Evolutionary conservation across 208 protist genomes (phyloP).

Genomic region (Crithidia sp.): DNA sequence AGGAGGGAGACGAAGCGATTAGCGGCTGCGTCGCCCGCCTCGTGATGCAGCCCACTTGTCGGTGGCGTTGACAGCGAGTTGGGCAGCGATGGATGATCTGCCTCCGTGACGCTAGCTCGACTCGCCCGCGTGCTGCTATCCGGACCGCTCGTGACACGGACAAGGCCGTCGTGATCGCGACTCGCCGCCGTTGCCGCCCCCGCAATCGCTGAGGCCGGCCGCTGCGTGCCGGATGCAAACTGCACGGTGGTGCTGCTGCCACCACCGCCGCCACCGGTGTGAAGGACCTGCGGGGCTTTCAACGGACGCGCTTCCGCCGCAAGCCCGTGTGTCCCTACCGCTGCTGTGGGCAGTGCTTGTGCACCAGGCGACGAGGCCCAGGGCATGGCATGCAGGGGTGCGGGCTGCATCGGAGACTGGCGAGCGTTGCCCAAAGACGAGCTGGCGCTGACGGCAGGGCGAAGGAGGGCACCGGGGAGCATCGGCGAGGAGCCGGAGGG

Average conservation of each 20-base stretch:
- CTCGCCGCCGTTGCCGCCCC: not conserved
- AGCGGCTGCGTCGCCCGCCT: not conserved
- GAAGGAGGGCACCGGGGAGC: not conserved
- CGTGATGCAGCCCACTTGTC: not conserved
- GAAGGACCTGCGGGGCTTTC: not conserved
- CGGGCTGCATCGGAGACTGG: not conserved
- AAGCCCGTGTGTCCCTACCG: not conserved
- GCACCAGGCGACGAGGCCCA: conserved; percentile 3
- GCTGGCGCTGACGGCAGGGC: not conserved
- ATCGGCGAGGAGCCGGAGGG: not conserved
- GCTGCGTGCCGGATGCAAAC: not conserved
- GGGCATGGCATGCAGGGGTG: not conserved
- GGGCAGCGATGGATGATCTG: not conserved
- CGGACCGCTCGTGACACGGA: not conserved
- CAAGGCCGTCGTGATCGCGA: not conserved
- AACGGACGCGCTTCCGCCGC: not conserved
- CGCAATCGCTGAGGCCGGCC: not conserved
- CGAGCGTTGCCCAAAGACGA: conserved; percentile 11
- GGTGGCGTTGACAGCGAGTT: conserved; percentile 1
- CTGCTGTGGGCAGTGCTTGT: not conserved
- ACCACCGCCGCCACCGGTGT: not conserved
- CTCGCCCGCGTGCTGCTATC: not conserved
- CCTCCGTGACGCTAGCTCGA: not conserved
- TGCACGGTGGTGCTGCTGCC: conserved; percentile 3
- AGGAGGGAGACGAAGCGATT: conserved; percentile 5